These are phyloP conservation scores for Caryocar brasiliense DNA, from an alignment of 441 rosid species.

Conservation along the genomic window DNA sequence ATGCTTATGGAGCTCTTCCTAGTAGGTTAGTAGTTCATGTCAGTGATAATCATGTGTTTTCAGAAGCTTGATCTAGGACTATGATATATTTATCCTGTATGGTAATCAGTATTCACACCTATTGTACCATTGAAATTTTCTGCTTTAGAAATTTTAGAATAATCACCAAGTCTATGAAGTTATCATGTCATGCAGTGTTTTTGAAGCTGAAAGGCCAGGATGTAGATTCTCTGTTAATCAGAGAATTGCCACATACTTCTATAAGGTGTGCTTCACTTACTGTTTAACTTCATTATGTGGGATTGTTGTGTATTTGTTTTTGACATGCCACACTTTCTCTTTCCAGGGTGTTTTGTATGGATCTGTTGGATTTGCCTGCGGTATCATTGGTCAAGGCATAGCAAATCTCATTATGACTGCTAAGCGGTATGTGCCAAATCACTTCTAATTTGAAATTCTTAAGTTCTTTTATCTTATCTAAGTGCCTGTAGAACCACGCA, in stretches of 20 bases:
- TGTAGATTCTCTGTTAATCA: conserved; percentile 56
- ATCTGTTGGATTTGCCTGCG: conserved; percentile 75
- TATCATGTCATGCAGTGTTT: conserved; percentile 38
- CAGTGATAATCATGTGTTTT: background rate
- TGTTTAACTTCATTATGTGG: background rate
- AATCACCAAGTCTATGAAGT: background rate
- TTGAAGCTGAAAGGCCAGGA: conserved; percentile 82
- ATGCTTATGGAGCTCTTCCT: conserved; percentile 64
- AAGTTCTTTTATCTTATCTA: too few species aligned
- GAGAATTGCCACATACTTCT: conserved; percentile 67
- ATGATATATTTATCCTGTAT: background rate
- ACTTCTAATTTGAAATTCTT: too few species aligned
- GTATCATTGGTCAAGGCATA: conserved; percentile 77
- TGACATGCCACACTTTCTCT: conserved; percentile 1
- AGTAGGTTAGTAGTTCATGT: conserved; percentile 43
- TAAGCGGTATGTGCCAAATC: conserved; percentile 47
- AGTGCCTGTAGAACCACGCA: too few species aligned
- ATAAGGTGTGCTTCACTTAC: conserved; percentile 31
- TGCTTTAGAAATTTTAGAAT: background rate
- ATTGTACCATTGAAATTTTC: background rate
- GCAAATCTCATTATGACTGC: conserved; percentile 84
- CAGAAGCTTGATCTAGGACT: background rate
- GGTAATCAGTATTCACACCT: background rate
- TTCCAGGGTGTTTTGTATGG: conserved; percentile 66
- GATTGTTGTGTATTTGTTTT: background rate